Percentiles rank a stretch among this genome's conserved stretches.
These are phyloP conservation scores for Chaetothyriales sp. DNA, from an alignment of 2,329 filamentous ascomycete species.

Conservation along the genomic window DNA sequence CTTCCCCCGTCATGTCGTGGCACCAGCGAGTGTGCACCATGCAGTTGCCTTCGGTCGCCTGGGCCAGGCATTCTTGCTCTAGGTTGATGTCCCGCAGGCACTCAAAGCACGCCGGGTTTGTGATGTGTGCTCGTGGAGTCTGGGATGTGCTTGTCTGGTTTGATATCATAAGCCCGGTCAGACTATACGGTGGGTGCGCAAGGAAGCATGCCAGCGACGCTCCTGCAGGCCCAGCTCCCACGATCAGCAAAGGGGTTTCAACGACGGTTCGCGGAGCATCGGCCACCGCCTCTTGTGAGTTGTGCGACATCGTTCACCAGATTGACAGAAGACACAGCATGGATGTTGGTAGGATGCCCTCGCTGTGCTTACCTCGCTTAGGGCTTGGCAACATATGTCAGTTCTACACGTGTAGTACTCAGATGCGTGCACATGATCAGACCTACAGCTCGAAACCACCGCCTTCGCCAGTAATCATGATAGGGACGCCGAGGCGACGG, in stretches of 20 bases:
- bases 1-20: constrained; percentile 30
- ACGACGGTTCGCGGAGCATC: constrained; percentile 1
- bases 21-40: constrained; percentile 32
- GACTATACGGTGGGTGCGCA: constrained; percentile 11
- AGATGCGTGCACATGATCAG: too few species aligned
- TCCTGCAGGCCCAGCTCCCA: constrained; percentile 40
- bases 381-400: too few species aligned
- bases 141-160: constrained; percentile 13
- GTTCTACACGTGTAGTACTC: too few species aligned
- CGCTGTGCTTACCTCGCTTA: too few species aligned
- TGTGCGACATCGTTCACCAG: too few species aligned
- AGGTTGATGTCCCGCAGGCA: constrained; percentile 32
- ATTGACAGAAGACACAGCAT: too few species aligned
- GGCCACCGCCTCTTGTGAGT: too few species aligned
- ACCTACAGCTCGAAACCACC: too few species aligned
- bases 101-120: constrained; percentile 19
- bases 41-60: constrained; percentile 21
- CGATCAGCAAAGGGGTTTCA: constrained; percentile 12
- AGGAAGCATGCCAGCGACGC: constrained; percentile 23
- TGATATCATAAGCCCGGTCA: constrained; percentile 17
- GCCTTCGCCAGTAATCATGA: too few species aligned
- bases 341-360: too few species aligned
- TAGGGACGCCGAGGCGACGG: too few species aligned
- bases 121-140: constrained; percentile 17
- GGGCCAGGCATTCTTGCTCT: constrained; percentile 22